Conservation (phyloP, 2,329 filamentous ascomycete genomes). For the Dothistroma pini region DNA sequence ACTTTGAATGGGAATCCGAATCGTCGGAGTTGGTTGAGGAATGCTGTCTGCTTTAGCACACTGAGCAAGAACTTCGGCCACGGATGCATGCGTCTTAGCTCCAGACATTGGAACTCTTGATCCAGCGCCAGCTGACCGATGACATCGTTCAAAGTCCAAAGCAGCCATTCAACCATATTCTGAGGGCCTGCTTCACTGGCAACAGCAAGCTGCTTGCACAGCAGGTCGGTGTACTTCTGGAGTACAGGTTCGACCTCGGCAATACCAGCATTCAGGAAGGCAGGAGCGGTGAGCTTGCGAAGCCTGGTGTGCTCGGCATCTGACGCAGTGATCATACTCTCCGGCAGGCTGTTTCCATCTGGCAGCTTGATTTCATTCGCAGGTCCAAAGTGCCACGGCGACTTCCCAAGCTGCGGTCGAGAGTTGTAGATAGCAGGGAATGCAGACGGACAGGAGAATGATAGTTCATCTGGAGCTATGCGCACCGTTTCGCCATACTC, state of each 20-base stretch:
- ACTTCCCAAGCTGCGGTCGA: slow-evolving; percentile 22
- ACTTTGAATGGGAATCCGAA: slow-evolving; percentile 18
- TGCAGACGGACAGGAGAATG: slow-evolving; percentile 26
- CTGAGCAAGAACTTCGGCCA: slow-evolving; percentile 24
- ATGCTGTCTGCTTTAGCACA: slow-evolving; percentile 17
- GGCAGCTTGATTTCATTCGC: slow-evolving; percentile 8
- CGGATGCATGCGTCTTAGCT: slow-evolving; percentile 22
- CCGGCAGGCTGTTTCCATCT: slow-evolving; percentile 3
- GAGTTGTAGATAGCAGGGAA: slow-evolving; percentile 28
- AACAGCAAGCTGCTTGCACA: slow-evolving; percentile 17
- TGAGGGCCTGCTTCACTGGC: slow-evolving; percentile 61
- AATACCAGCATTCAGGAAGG: slow-evolving; percentile 25
- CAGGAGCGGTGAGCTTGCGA: slow-evolving; percentile 16
- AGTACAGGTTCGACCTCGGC: slow-evolving; percentile 23
- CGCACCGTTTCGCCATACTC: slow-evolving; percentile 27
- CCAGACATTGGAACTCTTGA: slow-evolving; percentile 41
- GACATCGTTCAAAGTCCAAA: slow-evolving; percentile 69
- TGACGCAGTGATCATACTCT: slow-evolving; percentile 23
- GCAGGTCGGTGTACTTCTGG: slow-evolving; percentile 22
- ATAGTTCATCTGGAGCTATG: slow-evolving; percentile 31
- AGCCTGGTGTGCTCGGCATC: slow-evolving; percentile 23
- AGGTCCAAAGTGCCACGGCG: slow-evolving; percentile 17
- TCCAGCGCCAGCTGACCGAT: slow-evolving; percentile 57
- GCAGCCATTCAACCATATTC: slow-evolving; percentile 72
- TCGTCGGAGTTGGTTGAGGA: slow-evolving; percentile 22